Evolutionary conservation across 163 green algal species (phyloP).

Genomic region (Coccomyxa subellipsoidea): DNA sequence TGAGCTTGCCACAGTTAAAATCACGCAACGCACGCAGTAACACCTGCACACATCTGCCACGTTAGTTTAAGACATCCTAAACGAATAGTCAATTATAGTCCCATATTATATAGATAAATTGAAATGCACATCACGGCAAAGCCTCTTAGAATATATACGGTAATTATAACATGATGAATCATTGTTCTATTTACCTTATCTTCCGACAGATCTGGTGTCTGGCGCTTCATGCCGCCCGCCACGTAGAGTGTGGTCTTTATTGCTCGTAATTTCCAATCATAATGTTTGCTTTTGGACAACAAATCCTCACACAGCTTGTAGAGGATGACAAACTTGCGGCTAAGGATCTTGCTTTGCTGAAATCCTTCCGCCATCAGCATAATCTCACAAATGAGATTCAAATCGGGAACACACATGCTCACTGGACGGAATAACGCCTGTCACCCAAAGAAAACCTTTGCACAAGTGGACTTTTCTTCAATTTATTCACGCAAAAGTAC

Average conservation of each 20-base stretch:
- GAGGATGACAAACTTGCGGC: constrained; percentile 91
- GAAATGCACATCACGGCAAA: no score
- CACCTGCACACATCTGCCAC: no score
- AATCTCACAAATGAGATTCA: constrained; percentile 91
- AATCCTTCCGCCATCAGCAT: constrained; percentile 98
- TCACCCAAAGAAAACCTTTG: no score
- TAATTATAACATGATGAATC: no score
- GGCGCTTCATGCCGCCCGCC: constrained; percentile 87
- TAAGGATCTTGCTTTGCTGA: constrained; percentile 84
- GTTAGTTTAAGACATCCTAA: no score
- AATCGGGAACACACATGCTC: constrained; percentile 88
- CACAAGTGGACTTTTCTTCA: no score
- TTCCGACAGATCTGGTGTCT: constrained; percentile 78
- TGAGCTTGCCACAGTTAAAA: constrained; percentile 96
- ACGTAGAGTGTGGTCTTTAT: constrained; percentile 97
- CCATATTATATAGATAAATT: no score
- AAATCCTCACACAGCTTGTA: constrained; percentile 91
- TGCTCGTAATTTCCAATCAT: constrained; percentile 96
- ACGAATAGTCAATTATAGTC: no score
- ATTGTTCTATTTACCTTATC: no score
- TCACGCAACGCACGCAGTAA: constrained; percentile 89
- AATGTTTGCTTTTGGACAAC: constrained; percentile 82
- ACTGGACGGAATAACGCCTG: constrained; percentile 84
- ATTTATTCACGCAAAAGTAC: no score
- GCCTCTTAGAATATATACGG: no score